phyloP scores from a whole-genome alignment of 2,329 filamentous ascomycete genomes.

The Arthroderma uncinatum region DNA sequence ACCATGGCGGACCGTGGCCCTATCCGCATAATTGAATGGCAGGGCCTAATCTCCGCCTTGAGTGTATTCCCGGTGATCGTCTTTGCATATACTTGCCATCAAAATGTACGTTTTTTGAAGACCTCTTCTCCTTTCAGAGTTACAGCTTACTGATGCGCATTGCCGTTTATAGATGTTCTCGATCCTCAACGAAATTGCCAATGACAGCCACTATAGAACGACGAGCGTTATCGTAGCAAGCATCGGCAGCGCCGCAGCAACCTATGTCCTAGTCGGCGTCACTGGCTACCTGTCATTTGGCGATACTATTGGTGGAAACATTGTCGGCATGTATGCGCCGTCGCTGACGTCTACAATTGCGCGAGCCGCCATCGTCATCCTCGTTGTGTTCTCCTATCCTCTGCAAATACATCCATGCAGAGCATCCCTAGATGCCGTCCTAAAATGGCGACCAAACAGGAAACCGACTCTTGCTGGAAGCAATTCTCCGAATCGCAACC shows the following conservation, averaged over 20 bases:
- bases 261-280: slow-evolving; percentile 85
- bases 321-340: slow-evolving; percentile 77
- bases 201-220: slow-evolving; percentile 68
- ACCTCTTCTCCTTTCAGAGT: not conserved
- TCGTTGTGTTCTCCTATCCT: slow-evolving; percentile 94
- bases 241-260: slow-evolving; percentile 74
- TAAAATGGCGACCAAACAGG: slow-evolving; percentile 67
- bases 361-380: slow-evolving; percentile 85
- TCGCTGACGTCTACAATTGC: slow-evolving; percentile 80
- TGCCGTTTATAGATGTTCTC: slow-evolving; percentile 73
- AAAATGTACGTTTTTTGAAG: slow-evolving; percentile 64
- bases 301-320: slow-evolving; percentile 79
- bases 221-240: slow-evolving; percentile 69
- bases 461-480: slow-evolving; percentile 29
- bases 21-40: slow-evolving; percentile 67
- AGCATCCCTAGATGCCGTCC: slow-evolving; percentile 86
- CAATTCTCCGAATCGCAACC: slow-evolving; percentile 34
- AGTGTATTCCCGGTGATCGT: slow-evolving; percentile 89
- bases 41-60: slow-evolving; percentile 63
- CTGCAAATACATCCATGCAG: slow-evolving; percentile 92
- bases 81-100: slow-evolving; percentile 98
- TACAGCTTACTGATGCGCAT: not conserved
- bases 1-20: slow-evolving; percentile 60
- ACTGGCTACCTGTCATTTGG: slow-evolving; percentile 95
- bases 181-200: slow-evolving; percentile 84